These are phyloP conservation scores for Saccharomycodes ludwigii DNA, from an alignment of 805 yeast species.

Conservation along the genomic window DNA sequence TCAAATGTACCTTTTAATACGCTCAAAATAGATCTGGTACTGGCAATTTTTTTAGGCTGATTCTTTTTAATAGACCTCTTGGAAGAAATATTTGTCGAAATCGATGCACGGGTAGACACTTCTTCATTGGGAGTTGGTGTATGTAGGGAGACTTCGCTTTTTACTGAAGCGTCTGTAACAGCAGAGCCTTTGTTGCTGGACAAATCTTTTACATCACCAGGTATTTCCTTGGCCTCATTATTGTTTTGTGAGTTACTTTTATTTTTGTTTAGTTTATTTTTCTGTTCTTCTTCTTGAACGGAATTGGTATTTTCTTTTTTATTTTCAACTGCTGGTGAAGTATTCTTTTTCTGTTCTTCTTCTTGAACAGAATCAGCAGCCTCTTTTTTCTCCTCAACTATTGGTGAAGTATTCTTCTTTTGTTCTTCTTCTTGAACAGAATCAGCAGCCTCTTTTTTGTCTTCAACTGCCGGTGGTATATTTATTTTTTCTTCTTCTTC, in stretches of 20 bases:
- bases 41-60: slow-evolving; percentile 8
- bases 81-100: no score
- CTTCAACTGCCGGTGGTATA: slow-evolving; percentile 9
- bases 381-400: slow-evolving; percentile 2
- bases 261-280: no score
- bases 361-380: slow-evolving; percentile 8
- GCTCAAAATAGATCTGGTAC: slow-evolving; percentile 21
- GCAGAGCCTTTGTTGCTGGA: no score
- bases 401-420: not conserved
- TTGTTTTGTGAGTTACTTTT: no score
- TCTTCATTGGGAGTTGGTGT: no score
- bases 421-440: slow-evolving; percentile 2
- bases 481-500: slow-evolving; percentile 7
- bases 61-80: no score
- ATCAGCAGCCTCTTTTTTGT: slow-evolving; percentile 10
- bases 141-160: no score
- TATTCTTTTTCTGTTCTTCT: slow-evolving; percentile 13
- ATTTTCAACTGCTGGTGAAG: slow-evolving; percentile 10
- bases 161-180: no score
- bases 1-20: slow-evolving; percentile 50
- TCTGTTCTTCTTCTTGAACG: no score
- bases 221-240: no score
- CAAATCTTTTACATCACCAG: no score
- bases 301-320: slow-evolving; percentile 10
- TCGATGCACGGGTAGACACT: no score